Conservation (phyloP, 345 rosid genomes). For the Camelina neglecta region DNA sequence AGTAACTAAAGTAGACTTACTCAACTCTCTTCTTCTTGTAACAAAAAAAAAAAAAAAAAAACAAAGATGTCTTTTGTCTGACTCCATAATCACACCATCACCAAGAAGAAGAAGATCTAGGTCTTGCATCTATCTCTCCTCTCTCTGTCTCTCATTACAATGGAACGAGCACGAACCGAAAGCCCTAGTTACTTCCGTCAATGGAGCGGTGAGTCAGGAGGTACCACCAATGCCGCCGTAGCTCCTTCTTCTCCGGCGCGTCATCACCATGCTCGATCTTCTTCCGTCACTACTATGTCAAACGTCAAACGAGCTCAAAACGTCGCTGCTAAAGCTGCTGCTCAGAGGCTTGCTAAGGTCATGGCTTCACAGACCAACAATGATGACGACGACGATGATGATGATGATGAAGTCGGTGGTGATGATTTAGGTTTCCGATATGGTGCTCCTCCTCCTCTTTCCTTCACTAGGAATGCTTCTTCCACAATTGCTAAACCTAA, state of each 20-base stretch:
- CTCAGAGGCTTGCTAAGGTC: slow-evolving; percentile 96
- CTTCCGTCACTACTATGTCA: slow-evolving; percentile 74
- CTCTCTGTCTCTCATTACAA: slow-evolving; percentile 28
- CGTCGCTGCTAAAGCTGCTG: slow-evolving; percentile 96
- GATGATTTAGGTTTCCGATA: slow-evolving; percentile 87
- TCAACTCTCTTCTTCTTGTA: not conserved
- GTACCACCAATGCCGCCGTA: slow-evolving; percentile 41
- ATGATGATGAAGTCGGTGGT: slow-evolving; percentile 45
- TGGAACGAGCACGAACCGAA: slow-evolving; percentile 80
- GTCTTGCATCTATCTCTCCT: slow-evolving; percentile 10
- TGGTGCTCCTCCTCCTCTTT: slow-evolving; percentile 81
- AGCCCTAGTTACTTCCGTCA: slow-evolving; percentile 77
- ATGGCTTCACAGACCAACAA: slow-evolving; percentile 97
- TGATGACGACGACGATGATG: slow-evolving; percentile 73
- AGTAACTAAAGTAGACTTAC: slow-evolving; percentile 10
- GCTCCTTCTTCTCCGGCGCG: slow-evolving; percentile 64
- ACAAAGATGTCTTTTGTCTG: slow-evolving; percentile 28
- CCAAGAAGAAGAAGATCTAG: slow-evolving; percentile 43
- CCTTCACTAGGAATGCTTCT: slow-evolving; percentile 58
- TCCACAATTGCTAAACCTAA: slow-evolving; percentile 43
- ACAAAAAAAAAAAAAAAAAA: not conserved
- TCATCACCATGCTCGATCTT: slow-evolving; percentile 65
- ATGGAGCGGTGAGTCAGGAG: slow-evolving; percentile 71
- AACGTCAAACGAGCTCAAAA: slow-evolving; percentile 87
- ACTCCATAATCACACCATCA: slow-evolving; percentile 20